Evolutionary conservation across 2,329 filamentous ascomycete species (phyloP), one percentile per base, ranked within the genome.

Genomic region (Botrytis aclada): DNA sequence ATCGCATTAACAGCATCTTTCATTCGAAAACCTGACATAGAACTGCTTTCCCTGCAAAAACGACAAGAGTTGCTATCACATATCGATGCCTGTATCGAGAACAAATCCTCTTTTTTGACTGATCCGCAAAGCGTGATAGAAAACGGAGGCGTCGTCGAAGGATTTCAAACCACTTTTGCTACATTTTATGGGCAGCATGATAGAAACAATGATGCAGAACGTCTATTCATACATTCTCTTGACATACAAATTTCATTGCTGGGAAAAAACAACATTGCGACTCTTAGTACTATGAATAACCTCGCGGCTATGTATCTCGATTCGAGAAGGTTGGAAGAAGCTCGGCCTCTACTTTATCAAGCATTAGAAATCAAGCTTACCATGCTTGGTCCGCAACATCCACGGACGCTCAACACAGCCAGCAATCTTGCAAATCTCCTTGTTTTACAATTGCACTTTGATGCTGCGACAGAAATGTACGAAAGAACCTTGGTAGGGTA

Each of bases 391-490:
- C 63, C 74, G 10, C 73, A 77, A 54, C 78, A 80, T 71, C 74
- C 73, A 66, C 45, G 63, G 47, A 71, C 72, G 18, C 62, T 73
- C 6, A 71, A 66, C 16, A 74, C 73, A 6, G 63, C 73, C 25
- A 67, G 79, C 45, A 78, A 79, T 41, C 71, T 83, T 62, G 80
- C 80, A 18, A 16, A 41, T n/a, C 77, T 82, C 5, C 62, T 60
- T 32, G 63, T 56, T 5, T 70, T 82, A 81, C 58, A 71, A 43
- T 54, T 64, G 45, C 77, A 20, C 18, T 71, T 51, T 43, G 63
- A 64, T 18, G 74, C 81, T 37, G 79, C 81, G 5, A 73, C 73
- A 41, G 25, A 37, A 5, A 75, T 76, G 66, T 76, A 72, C 56
- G 7, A 69, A 45, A 74, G 62, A 34, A 73, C 74, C 6, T 62